Conservation (phyloP, 106 monocot species). For the Triglochin maritima region DNA sequence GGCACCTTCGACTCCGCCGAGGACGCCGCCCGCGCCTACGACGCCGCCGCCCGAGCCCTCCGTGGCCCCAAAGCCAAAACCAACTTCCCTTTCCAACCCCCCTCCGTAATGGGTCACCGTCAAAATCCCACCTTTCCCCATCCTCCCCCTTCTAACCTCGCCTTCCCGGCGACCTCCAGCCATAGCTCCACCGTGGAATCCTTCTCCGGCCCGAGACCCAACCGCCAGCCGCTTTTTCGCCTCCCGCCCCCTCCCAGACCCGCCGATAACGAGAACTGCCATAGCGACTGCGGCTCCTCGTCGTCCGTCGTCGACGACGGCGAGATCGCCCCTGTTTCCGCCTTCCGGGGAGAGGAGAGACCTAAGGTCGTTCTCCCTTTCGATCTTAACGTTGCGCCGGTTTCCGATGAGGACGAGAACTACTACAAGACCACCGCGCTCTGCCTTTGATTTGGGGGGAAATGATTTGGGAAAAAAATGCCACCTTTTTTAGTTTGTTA, state of each 20-base stretch:
- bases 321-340: slow-evolving; percentile 22
- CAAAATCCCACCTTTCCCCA: background rate
- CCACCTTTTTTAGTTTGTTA: no score
- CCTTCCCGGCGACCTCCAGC: slow-evolving; percentile 40
- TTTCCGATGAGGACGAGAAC: slow-evolving; percentile 1
- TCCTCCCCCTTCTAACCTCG: slow-evolving; percentile 1
- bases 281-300: slow-evolving; percentile 51
- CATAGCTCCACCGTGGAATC: slow-evolving; percentile 60
- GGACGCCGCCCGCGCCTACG: slow-evolving; percentile 86
- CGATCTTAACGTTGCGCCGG: slow-evolving; percentile 37
- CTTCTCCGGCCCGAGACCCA: slow-evolving; percentile 44
- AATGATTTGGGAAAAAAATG: background rate
- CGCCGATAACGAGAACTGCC: slow-evolving; percentile 21
- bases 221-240: background rate
- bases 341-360: background rate
- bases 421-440: slow-evolving; percentile 11
- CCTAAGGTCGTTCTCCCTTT: slow-evolving; percentile 5
- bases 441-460: slow-evolving; percentile 11
- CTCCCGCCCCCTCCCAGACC: background rate
- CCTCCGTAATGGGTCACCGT: background rate
- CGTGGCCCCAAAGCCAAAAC: slow-evolving; percentile 18
- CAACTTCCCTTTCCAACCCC: slow-evolving; percentile 18
- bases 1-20: slow-evolving; percentile 98
- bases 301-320: slow-evolving; percentile 34
- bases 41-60: slow-evolving; percentile 19